Evolutionary conservation across 2,329 filamentous ascomycete genomes (phyloP), one percentile per base, ranked within the genome.

Genomic region (Fusarium sp.): DNA sequence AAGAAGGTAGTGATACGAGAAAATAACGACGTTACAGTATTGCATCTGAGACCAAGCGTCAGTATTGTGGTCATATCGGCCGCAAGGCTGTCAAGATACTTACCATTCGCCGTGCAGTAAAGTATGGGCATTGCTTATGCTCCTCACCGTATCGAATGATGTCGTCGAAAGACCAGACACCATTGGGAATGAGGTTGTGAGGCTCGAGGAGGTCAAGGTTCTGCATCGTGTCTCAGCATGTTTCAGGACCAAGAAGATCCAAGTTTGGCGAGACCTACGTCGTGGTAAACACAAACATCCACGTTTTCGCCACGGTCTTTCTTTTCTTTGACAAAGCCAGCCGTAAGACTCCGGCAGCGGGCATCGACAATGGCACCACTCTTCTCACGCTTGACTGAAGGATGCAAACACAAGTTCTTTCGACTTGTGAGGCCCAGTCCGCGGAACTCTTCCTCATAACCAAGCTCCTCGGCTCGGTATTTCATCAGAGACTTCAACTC

Each of bases 11-110:
- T 99, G 96, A 76, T 99, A 99, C 1, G 96, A 99, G 81, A 99
- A 99, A 71, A 99, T 99, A 75, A 99, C 97, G 76, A 99, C 94
- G 77, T 99, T 98, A 85, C 96, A 99, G 76, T 94, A 98, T 74
- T 96, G 91, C 95, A 99, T 98, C 91, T 94, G 68, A 31, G 11
- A 31, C 37, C 36, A 15, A 27, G 62, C 13, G 27, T 45, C 25
- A 54, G 33, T 25, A 36, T 20, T 18, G 20, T 21, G 41, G 23
- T n/a, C 11, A 18, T 9, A 18, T 6, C 15, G 8, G 20, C 18
- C 20, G 15, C 9, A 15, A 11, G 18, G 17, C 18, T 45, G 21
- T 18, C 17, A 18, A 15, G 39, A 14, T 20, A 53, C 83, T 74
- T 79, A 93, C 91, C 96, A 99, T 99, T 67, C 96, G 89, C 59